Base-by-base conservation (phyloP, 148 eudicot genomes). In the Cornus controversa region DNA sequence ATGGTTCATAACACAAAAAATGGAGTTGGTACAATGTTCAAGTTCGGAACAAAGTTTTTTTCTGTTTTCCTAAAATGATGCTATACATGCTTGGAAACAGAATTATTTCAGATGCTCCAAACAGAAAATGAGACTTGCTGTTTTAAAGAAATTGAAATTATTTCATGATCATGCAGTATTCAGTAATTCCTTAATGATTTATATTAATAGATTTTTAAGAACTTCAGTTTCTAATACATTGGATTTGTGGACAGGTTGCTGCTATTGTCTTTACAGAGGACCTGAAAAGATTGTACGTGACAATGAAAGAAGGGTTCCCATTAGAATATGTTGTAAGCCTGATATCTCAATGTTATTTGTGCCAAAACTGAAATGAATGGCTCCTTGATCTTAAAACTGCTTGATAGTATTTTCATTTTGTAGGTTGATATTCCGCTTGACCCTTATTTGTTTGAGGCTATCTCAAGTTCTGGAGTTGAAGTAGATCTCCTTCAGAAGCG, bases 211-310 rank as follows among this genome's bases (percentile, higher is more conserved):
- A 40, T 34, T 8, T 27, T 37, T 20, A 76, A 66, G 29, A 28
- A 53, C 15, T 20, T 24, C 20, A 14, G 18, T 34, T 77, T 42
- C 28, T 70, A 78, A 68, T 31, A 26, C 42, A 28, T 34, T 62
- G 36, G 11, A 58, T 65, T 40, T 66, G 71, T 84, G 72, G n/a
- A 27, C 93, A 94, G 98, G 98, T 94, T 71, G 91, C 89, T 78
- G 98, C 98, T 76, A 89, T 94, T 81, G 98, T 94, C 73, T 94
- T 94, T 79, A 91, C 98, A 18, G 98, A 94, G 86, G 98, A 92
- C 84, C 82, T 94, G 36, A 94, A 94, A 81, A 82, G 91, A 75
- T 53, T 94, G 78, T 94, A 83, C 84, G 95, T 92, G 68, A 94
- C 97, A 47, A 92, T 94, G 98, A 92, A 91, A 71, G 98, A 94